Percentiles rank a stretch among this genome's conserved stretches.
Evolutionary conservation across 257 asterid species (phyloP).

Genomic region (Jaltomata sinuosa): DNA sequence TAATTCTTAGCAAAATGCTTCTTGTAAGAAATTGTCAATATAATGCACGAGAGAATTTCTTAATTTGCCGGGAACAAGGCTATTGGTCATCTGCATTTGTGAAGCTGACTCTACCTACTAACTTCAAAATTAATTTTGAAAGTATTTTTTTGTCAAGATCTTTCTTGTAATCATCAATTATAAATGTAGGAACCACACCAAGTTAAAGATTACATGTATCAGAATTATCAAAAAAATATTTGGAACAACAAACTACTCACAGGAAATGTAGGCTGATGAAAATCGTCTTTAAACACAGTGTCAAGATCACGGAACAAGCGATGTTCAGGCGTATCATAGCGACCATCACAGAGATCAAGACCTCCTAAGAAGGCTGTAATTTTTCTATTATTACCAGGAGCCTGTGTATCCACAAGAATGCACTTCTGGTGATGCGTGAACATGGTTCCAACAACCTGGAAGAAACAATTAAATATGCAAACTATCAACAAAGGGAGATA

Average conservation of each 20-base stretch:
- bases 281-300: conserved; percentile 57
- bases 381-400: conserved; percentile 70
- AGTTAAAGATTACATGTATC: background rate
- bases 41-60: background rate
- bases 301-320: conserved; percentile 65
- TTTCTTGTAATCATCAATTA: background rate
- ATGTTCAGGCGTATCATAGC: conserved; percentile 91
- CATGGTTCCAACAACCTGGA: conserved; percentile 75
- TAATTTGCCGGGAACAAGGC: background rate
- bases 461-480: conserved; percentile 1
- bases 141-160: background rate
- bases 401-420: conserved; percentile 88
- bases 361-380: conserved; percentile 90
- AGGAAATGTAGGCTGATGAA: conserved; percentile 75
- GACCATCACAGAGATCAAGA: conserved; percentile 93
- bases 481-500: background rate
- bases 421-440: conserved; percentile 96
- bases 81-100: background rate
- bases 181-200: background rate
- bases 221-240: background rate
- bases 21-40: background rate
- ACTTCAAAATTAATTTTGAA: background rate
- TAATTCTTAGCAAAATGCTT: background rate
- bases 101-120: background rate
- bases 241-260: conserved; percentile 33